Evolutionary conservation across 2,329 filamentous ascomycete genomes (phyloP).

Genomic region (Neofusicoccum parvum): DNA sequence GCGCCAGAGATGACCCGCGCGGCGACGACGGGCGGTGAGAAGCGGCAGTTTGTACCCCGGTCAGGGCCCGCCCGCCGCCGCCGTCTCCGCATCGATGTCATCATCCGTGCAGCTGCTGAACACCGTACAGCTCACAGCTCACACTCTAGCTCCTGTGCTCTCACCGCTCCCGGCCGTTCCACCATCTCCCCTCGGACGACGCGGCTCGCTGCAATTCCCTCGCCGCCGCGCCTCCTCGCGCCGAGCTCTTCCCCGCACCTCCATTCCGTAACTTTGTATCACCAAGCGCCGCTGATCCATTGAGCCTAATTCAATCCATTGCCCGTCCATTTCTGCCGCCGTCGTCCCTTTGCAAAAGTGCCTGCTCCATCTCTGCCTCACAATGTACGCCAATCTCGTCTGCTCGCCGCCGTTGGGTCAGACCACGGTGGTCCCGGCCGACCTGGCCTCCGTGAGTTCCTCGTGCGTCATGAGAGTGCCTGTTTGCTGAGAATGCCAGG

Average conservation of each 20-base stretch:
- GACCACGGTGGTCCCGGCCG: constrained; percentile 61
- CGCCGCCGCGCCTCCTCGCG: not conserved
- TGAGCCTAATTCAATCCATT: constrained; percentile 8
- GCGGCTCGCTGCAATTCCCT: too few relatives aligned
- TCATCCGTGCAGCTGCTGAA: not conserved
- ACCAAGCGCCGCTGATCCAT: not conserved
- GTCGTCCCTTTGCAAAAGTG: not conserved
- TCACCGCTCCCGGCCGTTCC: not conserved
- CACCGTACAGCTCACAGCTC: not conserved
- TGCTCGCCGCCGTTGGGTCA: constrained; percentile 76
- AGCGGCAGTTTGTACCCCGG: not conserved
- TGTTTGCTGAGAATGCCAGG: constrained; percentile 30
- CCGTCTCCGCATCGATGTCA: constrained; percentile 8
- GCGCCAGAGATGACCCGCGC: not conserved
- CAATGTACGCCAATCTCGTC: constrained; percentile 57
- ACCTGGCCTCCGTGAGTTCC: constrained; percentile 40
- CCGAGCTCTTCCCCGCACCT: constrained; percentile 10
- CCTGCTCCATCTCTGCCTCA: not conserved
- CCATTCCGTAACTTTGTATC: not conserved
- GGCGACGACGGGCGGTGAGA: not conserved
- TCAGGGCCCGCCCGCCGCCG: too few relatives aligned
- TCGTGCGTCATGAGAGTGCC: constrained; percentile 23
- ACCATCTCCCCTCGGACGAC: not conserved
- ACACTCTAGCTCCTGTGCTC: not conserved
- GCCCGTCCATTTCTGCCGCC: constrained; percentile 10